Percentiles rank a stretch among this genome's conserved stretches.
These are phyloP conservation scores for Lanmaoa rubissima DNA, from an alignment of 768 basidiomycete genomes.

Conservation along the genomic window DNA sequence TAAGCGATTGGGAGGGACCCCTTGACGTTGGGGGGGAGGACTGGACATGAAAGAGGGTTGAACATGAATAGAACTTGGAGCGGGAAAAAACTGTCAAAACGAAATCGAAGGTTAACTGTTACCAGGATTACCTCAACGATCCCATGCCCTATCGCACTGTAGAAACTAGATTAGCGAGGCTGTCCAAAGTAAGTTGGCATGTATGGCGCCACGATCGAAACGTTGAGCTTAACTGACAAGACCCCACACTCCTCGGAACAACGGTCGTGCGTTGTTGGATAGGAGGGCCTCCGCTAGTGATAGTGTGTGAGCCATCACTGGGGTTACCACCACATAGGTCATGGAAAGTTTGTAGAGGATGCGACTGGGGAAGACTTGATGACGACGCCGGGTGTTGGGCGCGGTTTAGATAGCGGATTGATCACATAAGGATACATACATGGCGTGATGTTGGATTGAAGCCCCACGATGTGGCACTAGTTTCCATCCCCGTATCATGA, in stretches of 20 bases:
- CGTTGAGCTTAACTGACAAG: constrained; percentile 10
- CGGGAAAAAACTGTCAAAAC: constrained; percentile 12
- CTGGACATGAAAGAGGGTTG: not conserved
- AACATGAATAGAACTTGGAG: constrained; percentile 8
- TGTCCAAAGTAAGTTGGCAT: not conserved
- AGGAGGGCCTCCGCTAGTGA: not conserved
- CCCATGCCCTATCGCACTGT: not conserved
- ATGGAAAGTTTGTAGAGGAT: not conserved
- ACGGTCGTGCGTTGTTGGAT: not conserved
- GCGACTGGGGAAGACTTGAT: too few relatives aligned
- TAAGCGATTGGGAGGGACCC: not conserved
- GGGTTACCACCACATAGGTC: not conserved
- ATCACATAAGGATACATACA: constrained; percentile 16
- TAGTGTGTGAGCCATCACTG: not conserved
- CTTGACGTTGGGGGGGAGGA: not conserved
- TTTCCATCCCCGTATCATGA: not conserved
- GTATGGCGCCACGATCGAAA: constrained; percentile 4
- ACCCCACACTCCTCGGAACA: not conserved
- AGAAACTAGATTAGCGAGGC: constrained; percentile 1
- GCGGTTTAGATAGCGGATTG: constrained; percentile 5
- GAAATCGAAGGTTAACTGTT: constrained; percentile 8
- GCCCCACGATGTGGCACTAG: constrained; percentile 2
- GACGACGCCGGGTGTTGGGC: not conserved
- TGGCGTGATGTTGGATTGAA: constrained; percentile 13
- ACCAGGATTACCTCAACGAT: constrained; percentile 16